These are phyloP conservation scores for Talaromyces atroroseus DNA, from an alignment of 2,329 filamentous ascomycete species.

Conservation along the genomic window DNA sequence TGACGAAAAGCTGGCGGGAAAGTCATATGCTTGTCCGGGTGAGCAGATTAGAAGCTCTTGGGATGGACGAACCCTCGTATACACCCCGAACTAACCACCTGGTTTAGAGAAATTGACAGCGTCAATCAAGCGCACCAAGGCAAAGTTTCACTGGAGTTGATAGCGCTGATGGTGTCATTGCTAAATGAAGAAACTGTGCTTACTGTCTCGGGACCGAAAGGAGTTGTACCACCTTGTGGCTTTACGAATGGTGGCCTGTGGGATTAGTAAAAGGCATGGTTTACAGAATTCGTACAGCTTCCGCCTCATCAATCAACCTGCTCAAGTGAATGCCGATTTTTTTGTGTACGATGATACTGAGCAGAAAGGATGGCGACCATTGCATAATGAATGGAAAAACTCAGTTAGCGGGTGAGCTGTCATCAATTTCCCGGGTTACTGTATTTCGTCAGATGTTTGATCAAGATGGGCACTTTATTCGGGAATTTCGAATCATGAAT, in stretches of 20 bases:
- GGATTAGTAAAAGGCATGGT: neutral
- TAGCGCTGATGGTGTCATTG: too few species aligned
- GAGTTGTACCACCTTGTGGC: too few species aligned
- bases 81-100: too few species aligned
- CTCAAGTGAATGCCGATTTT: neutral
- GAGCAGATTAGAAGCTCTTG: too few species aligned
- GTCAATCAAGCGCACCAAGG: too few species aligned
- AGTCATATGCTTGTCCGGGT: too few species aligned
- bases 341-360: neutral
- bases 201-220: neutral
- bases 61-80: too few species aligned
- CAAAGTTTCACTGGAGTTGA: too few species aligned
- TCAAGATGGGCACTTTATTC: neutral
- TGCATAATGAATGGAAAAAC: neutral
- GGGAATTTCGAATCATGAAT: neutral
- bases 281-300: slow-evolving; percentile 37
- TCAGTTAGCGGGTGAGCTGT: neutral
- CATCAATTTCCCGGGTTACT: neutral
- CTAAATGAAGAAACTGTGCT: too few species aligned
- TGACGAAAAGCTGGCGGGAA: too few species aligned
- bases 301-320: slow-evolving; percentile 22
- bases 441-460: neutral
- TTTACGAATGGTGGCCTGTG: neutral
- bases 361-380: neutral
- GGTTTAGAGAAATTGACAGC: too few species aligned